phyloP scores from a whole-genome alignment of 176 grass and related monocot genomes.

The Juncus inflexus region DNA sequence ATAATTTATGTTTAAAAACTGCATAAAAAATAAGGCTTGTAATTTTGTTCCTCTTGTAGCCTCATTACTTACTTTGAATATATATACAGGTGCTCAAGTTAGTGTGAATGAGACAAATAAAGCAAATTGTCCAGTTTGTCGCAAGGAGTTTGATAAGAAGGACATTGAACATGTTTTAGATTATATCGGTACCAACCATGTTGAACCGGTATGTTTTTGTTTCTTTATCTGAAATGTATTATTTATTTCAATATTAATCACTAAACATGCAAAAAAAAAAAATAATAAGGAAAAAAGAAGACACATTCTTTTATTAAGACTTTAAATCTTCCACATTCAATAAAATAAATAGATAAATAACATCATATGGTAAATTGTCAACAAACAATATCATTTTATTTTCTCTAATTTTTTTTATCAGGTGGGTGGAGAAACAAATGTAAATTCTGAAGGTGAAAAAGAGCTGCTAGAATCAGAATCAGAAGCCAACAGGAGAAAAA shows the following conservation, averaged over 20 bases:
- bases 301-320: too few species aligned
- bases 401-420: background rate
- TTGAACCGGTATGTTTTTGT: constrained; percentile 42
- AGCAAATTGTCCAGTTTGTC: constrained; percentile 92
- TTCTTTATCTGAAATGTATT: background rate
- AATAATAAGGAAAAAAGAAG: too few species aligned
- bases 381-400: too few species aligned
- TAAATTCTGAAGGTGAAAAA: constrained; percentile 44
- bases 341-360: too few species aligned
- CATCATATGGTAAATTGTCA: too few species aligned
- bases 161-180: constrained; percentile 78
- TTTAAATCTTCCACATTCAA: too few species aligned
- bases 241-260: background rate
- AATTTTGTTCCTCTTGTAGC: constrained; percentile 1
- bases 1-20: background rate
- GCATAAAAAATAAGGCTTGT: background rate
- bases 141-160: constrained; percentile 84
- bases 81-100: background rate
- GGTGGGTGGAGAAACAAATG: constrained; percentile 20
- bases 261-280: too few species aligned
- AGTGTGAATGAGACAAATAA: constrained; percentile 59
- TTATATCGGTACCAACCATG: constrained; percentile 43
- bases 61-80: background rate
- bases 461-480: constrained; percentile 52
- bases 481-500: constrained; percentile 55